A percentile compares a stretch with the other conserved stretches of the same genome.
Conservation (phyloP, 1,284 basidiomycete genomes). For the Sporisorium graminicola region DNA sequence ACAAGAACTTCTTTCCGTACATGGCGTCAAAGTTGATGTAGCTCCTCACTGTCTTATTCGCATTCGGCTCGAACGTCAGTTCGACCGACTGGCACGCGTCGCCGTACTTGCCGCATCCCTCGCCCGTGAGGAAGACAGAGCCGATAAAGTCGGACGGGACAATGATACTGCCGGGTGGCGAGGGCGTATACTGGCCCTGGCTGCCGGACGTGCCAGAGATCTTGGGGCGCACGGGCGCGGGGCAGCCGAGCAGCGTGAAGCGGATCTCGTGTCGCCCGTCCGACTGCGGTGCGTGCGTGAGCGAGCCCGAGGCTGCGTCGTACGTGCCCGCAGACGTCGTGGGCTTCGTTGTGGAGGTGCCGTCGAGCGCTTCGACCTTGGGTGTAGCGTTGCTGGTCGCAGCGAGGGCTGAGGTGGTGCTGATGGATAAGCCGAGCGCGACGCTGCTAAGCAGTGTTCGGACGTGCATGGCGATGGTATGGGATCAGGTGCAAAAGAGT, state of each 20-base stretch:
- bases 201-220: constrained; percentile 36
- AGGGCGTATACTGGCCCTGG: constrained; percentile 18
- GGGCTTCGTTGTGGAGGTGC: not conserved
- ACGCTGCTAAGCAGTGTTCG: constrained; percentile 16
- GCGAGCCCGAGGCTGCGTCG: constrained; percentile 12
- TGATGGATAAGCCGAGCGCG: constrained; percentile 12
- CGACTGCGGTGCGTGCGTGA: constrained; percentile 18
- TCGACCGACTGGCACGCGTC: constrained; percentile 35
- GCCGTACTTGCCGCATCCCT: constrained; percentile 35
- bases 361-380: not conserved
- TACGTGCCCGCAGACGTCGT: constrained; percentile 8
- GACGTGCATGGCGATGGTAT: constrained; percentile 12
- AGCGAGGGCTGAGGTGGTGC: not conserved
- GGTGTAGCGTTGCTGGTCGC: constrained; percentile 1
- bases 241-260: constrained; percentile 28
- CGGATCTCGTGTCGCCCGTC: constrained; percentile 44
- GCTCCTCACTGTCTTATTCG: constrained; percentile 29
- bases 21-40: constrained; percentile 41
- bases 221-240: constrained; percentile 27
- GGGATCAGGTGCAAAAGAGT: not conserved
- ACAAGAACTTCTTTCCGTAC: constrained; percentile 35
- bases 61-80: constrained; percentile 34
- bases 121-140: constrained; percentile 39
- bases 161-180: constrained; percentile 23
- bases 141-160: constrained; percentile 43